phyloP scores from a whole-genome alignment of 495 filamentous ascomycete species.

The Thermothielavioides terrestris region DNA sequence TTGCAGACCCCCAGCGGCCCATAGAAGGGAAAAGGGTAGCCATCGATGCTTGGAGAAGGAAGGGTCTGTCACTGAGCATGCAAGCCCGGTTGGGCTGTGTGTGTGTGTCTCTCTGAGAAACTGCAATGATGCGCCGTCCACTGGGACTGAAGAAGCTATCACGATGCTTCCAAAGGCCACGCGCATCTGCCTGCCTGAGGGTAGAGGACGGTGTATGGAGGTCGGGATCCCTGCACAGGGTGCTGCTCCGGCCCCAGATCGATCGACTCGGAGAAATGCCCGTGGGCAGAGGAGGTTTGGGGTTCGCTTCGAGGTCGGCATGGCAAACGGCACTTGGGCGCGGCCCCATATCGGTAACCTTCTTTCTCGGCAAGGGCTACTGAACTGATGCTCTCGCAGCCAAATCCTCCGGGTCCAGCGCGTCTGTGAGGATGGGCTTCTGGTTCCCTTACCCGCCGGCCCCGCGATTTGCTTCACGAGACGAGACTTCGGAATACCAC shows the following conservation, averaged over 20 bases:
- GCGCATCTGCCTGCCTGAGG: too few species aligned
- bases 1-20: conserved; percentile 4
- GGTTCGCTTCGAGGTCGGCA: not conserved
- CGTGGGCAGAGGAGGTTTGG: not conserved
- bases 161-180: too few species aligned
- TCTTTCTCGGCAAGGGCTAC: too few species aligned
- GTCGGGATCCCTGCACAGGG: not conserved
- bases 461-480: conserved; percentile 12
- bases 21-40: conserved; percentile 4
- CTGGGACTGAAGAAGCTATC: not conserved
- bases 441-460: conserved; percentile 4
- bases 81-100: too few species aligned
- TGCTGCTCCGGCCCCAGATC: conserved; percentile 6
- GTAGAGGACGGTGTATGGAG: too few species aligned
- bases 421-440: not conserved
- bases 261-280: conserved; percentile 14
- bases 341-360: too few species aligned
- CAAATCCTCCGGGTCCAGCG: conserved; percentile 6
- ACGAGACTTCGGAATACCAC: conserved; percentile 21
- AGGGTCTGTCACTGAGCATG: too few species aligned
- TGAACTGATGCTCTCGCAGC: not conserved
- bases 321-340: not conserved
- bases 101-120: not conserved
- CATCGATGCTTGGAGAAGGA: too few species aligned
- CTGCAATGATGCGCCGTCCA: not conserved